phyloP scores from a whole-genome alignment of 192 early-diverging fungal species.

The Dimargaris cristalligena region DNA sequence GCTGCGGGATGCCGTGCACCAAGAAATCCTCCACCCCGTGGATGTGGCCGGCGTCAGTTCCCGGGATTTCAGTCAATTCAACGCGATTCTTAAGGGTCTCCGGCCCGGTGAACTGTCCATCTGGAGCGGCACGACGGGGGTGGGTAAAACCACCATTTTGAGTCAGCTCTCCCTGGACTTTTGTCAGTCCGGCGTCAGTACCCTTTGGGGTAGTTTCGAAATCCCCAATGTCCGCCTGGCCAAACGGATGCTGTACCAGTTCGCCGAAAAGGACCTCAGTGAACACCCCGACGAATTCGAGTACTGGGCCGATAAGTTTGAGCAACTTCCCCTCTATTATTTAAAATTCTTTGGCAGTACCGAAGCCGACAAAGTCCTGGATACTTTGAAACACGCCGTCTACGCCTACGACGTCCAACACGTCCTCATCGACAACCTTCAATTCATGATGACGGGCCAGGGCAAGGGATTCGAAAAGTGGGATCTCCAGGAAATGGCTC shows the following conservation, averaged over 20 bases:
- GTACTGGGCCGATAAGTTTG: slow-evolving; percentile 40
- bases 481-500: slow-evolving; percentile 48
- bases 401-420: slow-evolving; percentile 54
- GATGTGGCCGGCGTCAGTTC: slow-evolving; percentile 43
- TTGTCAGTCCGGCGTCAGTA: slow-evolving; percentile 46
- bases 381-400: slow-evolving; percentile 47
- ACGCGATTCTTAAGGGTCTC: slow-evolving; percentile 44
- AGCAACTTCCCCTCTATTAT: slow-evolving; percentile 55
- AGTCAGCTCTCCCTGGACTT: slow-evolving; percentile 54
- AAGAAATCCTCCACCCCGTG: slow-evolving; percentile 44
- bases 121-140: slow-evolving; percentile 47
- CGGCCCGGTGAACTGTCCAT: slow-evolving; percentile 53
- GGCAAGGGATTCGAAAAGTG: slow-evolving; percentile 40
- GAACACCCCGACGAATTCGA: slow-evolving; percentile 29
- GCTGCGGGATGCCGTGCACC: slow-evolving; percentile 41
- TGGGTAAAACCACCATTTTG: slow-evolving; percentile 53
- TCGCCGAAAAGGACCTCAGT: slow-evolving; percentile 36
- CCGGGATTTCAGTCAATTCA: slow-evolving; percentile 41
- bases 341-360: slow-evolving; percentile 61
- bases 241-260: slow-evolving; percentile 50
- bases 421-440: slow-evolving; percentile 55
- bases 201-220: slow-evolving; percentile 64
- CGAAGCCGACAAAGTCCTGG: slow-evolving; percentile 37
- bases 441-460: slow-evolving; percentile 58
- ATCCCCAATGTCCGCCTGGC: slow-evolving; percentile 49